Evolutionary conservation across 2,329 filamentous ascomycete genomes (phyloP), one percentile per base, ranked within the genome.

Genomic region (Plectosphaerella sp.): DNA sequence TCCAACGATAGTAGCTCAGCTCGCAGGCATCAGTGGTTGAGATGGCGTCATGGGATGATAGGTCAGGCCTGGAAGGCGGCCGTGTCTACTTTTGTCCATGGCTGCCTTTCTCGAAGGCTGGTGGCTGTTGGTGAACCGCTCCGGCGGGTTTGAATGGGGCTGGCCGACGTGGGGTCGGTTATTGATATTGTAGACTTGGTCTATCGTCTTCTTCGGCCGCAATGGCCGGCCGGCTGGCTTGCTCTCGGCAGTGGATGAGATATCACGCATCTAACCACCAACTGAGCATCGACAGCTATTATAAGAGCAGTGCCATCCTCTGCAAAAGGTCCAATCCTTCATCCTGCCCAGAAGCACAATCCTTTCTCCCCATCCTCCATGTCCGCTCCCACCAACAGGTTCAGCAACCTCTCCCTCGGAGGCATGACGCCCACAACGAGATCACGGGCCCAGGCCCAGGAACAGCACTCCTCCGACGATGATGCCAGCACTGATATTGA

Each of bases 351-450:
- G 33, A 33, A 48, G 50, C 41, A 24, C 36, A 20, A 43, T 46
- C 28, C 43, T 46, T n/a, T n/a, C 16, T 39, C 43, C 47, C 49
- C 58, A 51, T 55, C 60, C 64, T 51, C 56, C 56, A 72, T 73
- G 66, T 67, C 64, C 55, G 61, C 61, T 48, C 64, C 68, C 16
- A 61, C 63, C 16, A 61, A 65, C 48, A 65, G 64, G 45, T 64
- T 76, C 58, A 69, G 67, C 60, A 64, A 65, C 63, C 72, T 76
- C 62, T 73, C 71, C 48, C 62, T 75, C 18, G 66, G 64, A 55
- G 66, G 61, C 54, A 73, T 73, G 67, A 62, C 71, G 50, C 62
- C 67, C 33, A 62, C 59, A 33, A 66, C 66, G n/a, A 64, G 62
- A 49, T 59, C 65, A 42, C 64, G 65, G 33, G 60, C 59, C 52